Evolutionary conservation across 805 yeast genomes (phyloP), one percentile per base, ranked within the genome.

Genomic region (Pichia cephalocereana): DNA sequence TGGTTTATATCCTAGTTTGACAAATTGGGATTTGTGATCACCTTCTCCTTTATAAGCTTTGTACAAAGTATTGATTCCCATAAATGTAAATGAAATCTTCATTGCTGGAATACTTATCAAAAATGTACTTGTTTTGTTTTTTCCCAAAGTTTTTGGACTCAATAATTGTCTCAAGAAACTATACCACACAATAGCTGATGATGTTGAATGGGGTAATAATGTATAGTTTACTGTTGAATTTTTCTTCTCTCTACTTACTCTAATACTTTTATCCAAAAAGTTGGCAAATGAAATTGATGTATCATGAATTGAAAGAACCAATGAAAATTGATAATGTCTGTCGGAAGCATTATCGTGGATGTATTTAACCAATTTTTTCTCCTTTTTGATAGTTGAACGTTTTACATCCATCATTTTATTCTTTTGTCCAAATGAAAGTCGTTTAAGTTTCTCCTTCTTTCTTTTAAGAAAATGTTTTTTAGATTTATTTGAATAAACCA

Each of bases 251-350:
- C 49, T 47, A 63, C 70, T 70, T 6, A 86, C 59, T 14, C 78
- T 75, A 12, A 90, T 69, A 0, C 93, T 75, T 57, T 86, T 82
- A 58, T 90, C 97, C 34, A 82, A 62, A 0, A 75, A 62, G 41
- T 82, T 86, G 57, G 82, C 86, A 39, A 87, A 70, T 26, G 66
- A 70, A 1, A 83, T 77, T 1, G 61, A 50, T 39, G 65, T 58
- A 43, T 58, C 58, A n/a, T 38, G 45, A 6, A 34, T 43, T 5
- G 56, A 47, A 8, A 57, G 28, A 26, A 49, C 47, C 12, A 57
- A 18, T 48, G 54, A 46, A 46, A 53, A 42, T 51, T 58, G 44
- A 53, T 49, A 31, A 46, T 50, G 41, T n/a, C 43, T 41, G 11
- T 48, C 37, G 8, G 37, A 4, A 6, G 37, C 37, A 34, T 8